These are phyloP conservation scores for Platanthera guangdongensis DNA, from an alignment of 106 monocot genomes.

Conservation along the genomic window DNA sequence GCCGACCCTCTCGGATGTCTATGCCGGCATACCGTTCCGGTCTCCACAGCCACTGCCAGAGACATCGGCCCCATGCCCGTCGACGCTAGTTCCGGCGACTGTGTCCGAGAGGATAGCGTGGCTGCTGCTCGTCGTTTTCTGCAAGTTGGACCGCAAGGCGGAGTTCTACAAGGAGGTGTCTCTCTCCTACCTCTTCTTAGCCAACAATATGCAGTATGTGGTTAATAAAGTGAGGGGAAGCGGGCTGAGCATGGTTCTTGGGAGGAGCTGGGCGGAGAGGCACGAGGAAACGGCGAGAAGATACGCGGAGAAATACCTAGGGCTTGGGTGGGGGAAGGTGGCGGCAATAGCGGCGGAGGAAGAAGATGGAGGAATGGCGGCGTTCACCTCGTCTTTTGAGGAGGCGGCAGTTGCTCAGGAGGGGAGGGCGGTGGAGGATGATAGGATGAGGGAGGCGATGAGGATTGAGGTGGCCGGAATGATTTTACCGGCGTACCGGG, in stretches of 20 bases:
- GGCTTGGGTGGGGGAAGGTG: conserved; percentile 24
- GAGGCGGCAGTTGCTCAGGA: conserved; percentile 11
- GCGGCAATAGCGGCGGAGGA: conserved; percentile 1
- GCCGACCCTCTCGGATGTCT: conserved; percentile 25
- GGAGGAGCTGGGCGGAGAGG: conserved; percentile 21
- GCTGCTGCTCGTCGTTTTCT: conserved; percentile 23
- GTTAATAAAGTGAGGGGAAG: conserved; percentile 27
- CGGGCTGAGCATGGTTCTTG: conserved; percentile 17
- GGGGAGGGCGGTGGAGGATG: conserved; percentile 24
- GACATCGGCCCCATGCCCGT: conserved; percentile 1
- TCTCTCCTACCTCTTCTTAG: conserved; percentile 40
- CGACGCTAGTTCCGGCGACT: background rate
- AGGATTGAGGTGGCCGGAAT: conserved; percentile 8
- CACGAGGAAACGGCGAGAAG: conserved; percentile 17
- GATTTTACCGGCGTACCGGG: conserved; percentile 20
- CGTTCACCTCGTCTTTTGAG: conserved; percentile 32
- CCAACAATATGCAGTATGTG: conserved; percentile 55
- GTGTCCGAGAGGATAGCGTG: conserved; percentile 26
- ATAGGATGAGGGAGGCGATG: conserved; percentile 29
- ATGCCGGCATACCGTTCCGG: conserved; percentile 24
- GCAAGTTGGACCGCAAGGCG: conserved; percentile 11
- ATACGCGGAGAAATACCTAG: conserved; percentile 14
- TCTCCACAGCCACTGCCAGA: conserved; percentile 6
- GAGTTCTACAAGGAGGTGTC: conserved; percentile 4
- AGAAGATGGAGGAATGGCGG: background rate